phyloP scores from a whole-genome alignment of 78 protist genomes.

The Creolimax fragrantissima region DNA sequence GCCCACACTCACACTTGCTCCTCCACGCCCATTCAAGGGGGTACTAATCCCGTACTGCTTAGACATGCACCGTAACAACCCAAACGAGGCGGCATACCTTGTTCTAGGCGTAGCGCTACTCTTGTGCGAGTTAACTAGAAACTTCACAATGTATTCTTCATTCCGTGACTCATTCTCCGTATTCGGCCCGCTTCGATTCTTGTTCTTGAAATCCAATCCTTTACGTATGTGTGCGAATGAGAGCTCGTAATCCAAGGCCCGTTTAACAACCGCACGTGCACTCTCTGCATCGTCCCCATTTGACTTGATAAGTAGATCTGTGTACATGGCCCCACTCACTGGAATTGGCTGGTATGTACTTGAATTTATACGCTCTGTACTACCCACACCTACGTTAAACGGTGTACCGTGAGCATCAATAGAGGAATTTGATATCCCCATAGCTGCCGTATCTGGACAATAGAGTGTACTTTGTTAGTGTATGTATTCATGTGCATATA shows the following conservation, averaged over 20 bases:
- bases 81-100: neutral
- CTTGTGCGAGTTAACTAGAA: neutral
- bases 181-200: neutral
- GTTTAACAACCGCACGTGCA: neutral
- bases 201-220: neutral
- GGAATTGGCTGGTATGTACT: neutral
- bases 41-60: neutral
- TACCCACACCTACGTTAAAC: no score
- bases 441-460: no score
- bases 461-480: no score
- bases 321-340: neutral
- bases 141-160: neutral
- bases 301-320: neutral
- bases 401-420: no score
- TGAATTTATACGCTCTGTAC: no score
- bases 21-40: neutral
- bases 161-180: neutral
- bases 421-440: no score
- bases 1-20: neutral
- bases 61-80: neutral
- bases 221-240: neutral
- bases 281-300: neutral
- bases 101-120: neutral
- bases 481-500: no score
- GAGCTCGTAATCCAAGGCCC: neutral